Evolutionary conservation across 352 stramenopile species (phyloP).

Genomic region (Poterioochromonas sp.): DNA sequence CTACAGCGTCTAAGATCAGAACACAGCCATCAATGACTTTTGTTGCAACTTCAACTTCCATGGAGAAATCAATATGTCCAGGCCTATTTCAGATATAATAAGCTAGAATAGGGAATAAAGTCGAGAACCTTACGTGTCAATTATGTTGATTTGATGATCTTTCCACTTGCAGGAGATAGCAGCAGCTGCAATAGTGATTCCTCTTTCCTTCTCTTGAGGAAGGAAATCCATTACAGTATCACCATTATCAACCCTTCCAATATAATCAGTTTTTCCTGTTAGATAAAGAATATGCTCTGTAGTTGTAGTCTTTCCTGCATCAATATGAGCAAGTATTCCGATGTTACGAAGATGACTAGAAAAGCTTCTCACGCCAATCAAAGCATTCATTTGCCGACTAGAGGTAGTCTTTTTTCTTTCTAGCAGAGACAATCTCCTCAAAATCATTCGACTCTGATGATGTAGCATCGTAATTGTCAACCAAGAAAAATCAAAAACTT

Average conservation of each 20-base stretch:
- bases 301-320: slow-evolving; percentile 96
- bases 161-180: slow-evolving; percentile 90
- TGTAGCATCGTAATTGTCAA: no score
- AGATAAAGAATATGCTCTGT: slow-evolving; percentile 98
- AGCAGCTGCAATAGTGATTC: slow-evolving; percentile 94
- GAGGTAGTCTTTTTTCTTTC: no score
- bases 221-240: slow-evolving; percentile 79
- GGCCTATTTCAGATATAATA: slow-evolving; percentile 23
- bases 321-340: slow-evolving; percentile 96
- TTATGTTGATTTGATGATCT: slow-evolving; percentile 88
- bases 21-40: slow-evolving; percentile 93
- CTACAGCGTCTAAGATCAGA: slow-evolving; percentile 88
- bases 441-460: no score
- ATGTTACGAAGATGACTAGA: slow-evolving; percentile 85
- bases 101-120: neutral
- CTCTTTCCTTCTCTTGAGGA: slow-evolving; percentile 89
- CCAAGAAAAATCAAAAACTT: no score
- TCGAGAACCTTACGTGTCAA: slow-evolving; percentile 66
- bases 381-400: no score
- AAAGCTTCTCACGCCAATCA: no score
- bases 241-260: slow-evolving; percentile 78
- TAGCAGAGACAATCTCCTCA: no score
- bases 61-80: slow-evolving; percentile 90
- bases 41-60: slow-evolving; percentile 94
- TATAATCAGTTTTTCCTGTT: slow-evolving; percentile 79